phyloP scores from a whole-genome alignment of 441 rosid genomes.

The Manihot esculenta region DNA sequence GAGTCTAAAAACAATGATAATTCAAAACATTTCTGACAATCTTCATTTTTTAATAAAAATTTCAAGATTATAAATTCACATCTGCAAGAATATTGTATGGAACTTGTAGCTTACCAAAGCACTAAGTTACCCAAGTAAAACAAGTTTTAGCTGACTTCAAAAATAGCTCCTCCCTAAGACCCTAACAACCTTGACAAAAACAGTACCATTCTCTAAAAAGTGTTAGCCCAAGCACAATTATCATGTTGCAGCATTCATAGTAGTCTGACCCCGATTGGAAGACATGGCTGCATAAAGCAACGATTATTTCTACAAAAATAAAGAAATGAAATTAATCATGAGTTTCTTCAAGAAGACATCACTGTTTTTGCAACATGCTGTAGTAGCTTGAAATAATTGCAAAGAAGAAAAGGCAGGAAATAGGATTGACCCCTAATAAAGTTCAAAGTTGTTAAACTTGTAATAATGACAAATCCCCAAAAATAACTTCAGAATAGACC shows the following conservation, averaged over 20 bases:
- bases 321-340: not conserved
- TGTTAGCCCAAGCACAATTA: not conserved
- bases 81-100: not conserved
- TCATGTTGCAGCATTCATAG: not conserved
- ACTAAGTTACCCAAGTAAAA: not conserved
- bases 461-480: conserved; percentile 1
- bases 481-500: not conserved
- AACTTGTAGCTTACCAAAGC: not conserved
- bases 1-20: not conserved
- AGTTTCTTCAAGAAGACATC: not conserved
- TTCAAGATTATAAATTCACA: not conserved
- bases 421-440: not conserved
- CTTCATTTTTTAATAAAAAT: not conserved
- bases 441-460: not conserved
- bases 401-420: not conserved
- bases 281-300: not conserved
- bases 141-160: not conserved
- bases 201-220: not conserved
- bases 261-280: not conserved
- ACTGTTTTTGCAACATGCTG: not conserved
- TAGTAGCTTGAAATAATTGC: not conserved
- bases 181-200: conserved; percentile 6
- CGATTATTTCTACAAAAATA: not conserved
- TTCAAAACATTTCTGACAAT: not conserved
- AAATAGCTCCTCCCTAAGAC: not conserved